Percentiles rank a stretch among this genome's conserved stretches.
Conservation (phyloP, 345 rosid species). For the Citrus hindsii region DNA sequence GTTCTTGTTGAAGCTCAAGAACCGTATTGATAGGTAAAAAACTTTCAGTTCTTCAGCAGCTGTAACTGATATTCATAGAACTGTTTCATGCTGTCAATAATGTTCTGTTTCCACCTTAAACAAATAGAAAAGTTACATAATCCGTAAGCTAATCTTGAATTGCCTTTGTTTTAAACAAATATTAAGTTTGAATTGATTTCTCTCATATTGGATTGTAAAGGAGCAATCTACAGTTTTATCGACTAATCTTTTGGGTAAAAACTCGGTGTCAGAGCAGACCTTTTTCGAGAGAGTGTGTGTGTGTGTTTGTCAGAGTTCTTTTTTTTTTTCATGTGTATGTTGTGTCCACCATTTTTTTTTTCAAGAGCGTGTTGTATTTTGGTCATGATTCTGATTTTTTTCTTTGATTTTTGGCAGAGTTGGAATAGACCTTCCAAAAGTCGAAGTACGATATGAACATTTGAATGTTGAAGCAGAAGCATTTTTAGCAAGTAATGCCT, state of each 20-base stretch:
- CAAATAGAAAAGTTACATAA: neutral
- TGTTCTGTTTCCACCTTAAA: neutral
- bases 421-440: conserved; percentile 18
- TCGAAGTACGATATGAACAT: conserved; percentile 38
- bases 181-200: too few relatives aligned
- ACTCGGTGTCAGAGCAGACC: too few relatives aligned
- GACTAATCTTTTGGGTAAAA: too few relatives aligned
- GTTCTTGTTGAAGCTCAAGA: conserved; percentile 31
- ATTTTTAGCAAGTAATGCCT: conserved; percentile 23
- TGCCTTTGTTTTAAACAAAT: too few relatives aligned
- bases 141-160: too few relatives aligned
- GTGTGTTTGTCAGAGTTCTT: too few relatives aligned
- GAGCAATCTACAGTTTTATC: too few relatives aligned
- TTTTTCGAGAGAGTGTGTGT: too few relatives aligned
- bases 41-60: too few relatives aligned
- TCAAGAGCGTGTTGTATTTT: neutral
- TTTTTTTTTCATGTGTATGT: too few relatives aligned
- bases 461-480: conserved; percentile 33
- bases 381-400: neutral
- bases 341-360: too few relatives aligned
- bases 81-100: neutral
- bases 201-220: too few relatives aligned
- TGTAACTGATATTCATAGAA: neutral
- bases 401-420: conserved; percentile 24
- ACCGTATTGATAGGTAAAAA: conserved; percentile 30